Percentiles rank a stretch among this genome's conserved stretches.
These are phyloP conservation scores for Desmodesmus armatus DNA, from an alignment of 139 green algal species.

Conservation along the genomic window DNA sequence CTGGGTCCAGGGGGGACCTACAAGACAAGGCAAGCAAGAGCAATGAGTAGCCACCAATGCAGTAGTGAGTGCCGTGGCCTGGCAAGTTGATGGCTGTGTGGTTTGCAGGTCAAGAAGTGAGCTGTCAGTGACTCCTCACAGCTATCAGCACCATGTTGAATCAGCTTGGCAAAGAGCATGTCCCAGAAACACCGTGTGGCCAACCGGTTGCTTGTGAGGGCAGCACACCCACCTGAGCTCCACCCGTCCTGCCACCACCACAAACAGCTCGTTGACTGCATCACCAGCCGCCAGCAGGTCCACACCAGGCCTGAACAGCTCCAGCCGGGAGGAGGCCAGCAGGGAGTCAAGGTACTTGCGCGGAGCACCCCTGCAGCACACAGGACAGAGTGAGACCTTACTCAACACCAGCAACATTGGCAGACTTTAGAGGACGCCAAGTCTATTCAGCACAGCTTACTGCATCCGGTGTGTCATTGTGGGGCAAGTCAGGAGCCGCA, in stretches of 20 bases:
- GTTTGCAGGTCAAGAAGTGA: neutral
- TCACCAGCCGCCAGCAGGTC: slow-evolving; percentile 65
- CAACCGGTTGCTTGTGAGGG: no score
- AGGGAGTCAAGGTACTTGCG: slow-evolving; percentile 66
- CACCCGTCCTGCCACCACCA: slow-evolving; percentile 57
- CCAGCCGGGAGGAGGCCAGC: slow-evolving; percentile 59
- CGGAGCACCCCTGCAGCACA: slow-evolving; percentile 6
- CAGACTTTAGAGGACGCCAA: no score
- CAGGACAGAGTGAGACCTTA: no score
- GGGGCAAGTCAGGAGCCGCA: no score
- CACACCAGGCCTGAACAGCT: slow-evolving; percentile 73
- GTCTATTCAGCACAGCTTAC: no score
- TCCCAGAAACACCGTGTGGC: neutral
- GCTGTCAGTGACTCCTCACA: neutral
- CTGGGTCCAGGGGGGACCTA: slow-evolving; percentile 29
- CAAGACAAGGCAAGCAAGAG: neutral
- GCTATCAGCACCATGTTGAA: neutral
- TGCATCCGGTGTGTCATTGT: no score
- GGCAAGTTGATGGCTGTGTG: no score
- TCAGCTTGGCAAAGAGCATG: neutral
- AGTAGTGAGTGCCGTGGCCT: no score
- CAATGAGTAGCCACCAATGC: neutral
- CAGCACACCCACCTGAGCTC: slow-evolving; percentile 42
- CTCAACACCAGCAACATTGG: no score
- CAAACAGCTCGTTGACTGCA: slow-evolving; percentile 64